Percentiles rank a stretch among this genome's conserved stretches.
Conservation (phyloP, 164 flowering plant species). For the Piper betle region DNA sequence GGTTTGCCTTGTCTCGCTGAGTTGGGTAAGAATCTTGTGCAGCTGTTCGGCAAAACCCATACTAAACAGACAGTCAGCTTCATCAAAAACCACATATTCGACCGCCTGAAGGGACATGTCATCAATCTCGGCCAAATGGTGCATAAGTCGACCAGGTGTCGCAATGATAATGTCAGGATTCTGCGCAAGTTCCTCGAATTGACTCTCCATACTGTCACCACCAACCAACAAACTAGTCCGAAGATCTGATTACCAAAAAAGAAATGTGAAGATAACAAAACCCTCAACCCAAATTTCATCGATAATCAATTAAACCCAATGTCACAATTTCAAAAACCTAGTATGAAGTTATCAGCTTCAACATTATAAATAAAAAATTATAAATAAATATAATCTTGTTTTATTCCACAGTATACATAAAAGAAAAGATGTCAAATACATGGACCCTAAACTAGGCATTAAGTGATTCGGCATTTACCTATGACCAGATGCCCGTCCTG, state of each 20-base stretch:
- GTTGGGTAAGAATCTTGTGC: conserved; percentile 61
- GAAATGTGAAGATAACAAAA: not conserved
- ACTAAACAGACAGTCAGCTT: conserved; percentile 81
- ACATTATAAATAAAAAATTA: too few relatives aligned
- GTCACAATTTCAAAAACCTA: not conserved
- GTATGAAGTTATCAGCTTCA: not conserved
- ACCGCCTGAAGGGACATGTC: conserved; percentile 81
- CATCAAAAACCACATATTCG: conserved; percentile 93
- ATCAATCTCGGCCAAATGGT: conserved; percentile 89
- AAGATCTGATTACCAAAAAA: conserved; percentile 39
- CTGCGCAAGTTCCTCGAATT: conserved; percentile 88
- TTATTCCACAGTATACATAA: too few relatives aligned
- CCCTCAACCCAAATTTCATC: not conserved
- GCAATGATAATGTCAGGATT: conserved; percentile 95
- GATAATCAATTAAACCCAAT: too few relatives aligned
- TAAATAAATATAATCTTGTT: too few relatives aligned
- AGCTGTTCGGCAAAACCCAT: conserved; percentile 98
- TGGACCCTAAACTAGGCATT: too few relatives aligned
- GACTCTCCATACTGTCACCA: conserved; percentile 92
- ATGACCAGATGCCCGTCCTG: too few relatives aligned
- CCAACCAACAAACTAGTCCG: conserved; percentile 79
- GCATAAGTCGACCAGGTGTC: conserved; percentile 98
- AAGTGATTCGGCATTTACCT: too few relatives aligned
- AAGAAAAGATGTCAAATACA: too few relatives aligned
- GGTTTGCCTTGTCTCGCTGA: conserved; percentile 85